A percentile compares a stretch with the other conserved stretches of the same genome.
Conservation (phyloP, 164 flowering plant genomes). For the Taxillus chinensis region DNA sequence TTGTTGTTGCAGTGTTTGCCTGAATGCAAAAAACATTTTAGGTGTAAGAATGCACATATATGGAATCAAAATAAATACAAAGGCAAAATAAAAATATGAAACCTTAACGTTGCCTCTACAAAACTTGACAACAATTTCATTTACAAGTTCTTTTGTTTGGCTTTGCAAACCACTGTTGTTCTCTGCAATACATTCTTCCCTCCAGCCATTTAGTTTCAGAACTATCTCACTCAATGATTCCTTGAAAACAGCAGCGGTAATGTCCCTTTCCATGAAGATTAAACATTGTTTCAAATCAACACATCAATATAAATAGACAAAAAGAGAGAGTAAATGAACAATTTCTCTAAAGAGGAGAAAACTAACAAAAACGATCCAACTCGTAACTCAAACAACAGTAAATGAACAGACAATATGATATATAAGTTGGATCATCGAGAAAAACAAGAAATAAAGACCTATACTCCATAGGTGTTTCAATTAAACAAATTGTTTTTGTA, state of each 20-base stretch:
- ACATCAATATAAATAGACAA: conserved; percentile 19
- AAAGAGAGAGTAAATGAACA: too few relatives aligned
- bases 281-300: conserved; percentile 52
- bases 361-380: too few relatives aligned
- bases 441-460: conserved; percentile 31
- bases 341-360: too few relatives aligned
- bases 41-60: too few relatives aligned
- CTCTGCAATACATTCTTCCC: conserved; percentile 57
- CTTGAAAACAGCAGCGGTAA: conserved; percentile 58
- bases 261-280: conserved; percentile 75
- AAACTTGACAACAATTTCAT: conserved; percentile 59
- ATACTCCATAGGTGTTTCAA: conserved; percentile 58
- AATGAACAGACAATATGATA: too few relatives aligned
- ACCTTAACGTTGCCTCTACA: conserved; percentile 53
- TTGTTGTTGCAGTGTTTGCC: conserved; percentile 77
- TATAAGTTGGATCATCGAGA: background rate
- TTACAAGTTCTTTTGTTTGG: conserved; percentile 57
- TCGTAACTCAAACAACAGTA: too few relatives aligned
- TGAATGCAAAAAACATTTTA: conserved; percentile 30
- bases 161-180: conserved; percentile 31
- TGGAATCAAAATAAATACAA: background rate
- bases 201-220: conserved; percentile 43
- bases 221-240: conserved; percentile 36
- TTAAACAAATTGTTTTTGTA: conserved; percentile 47
- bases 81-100: background rate